A percentile compares a stretch with the other conserved stretches of the same genome.
Conservation (phyloP, 2,329 filamentous ascomycete genomes). For the Colletotrichum filicis region DNA sequence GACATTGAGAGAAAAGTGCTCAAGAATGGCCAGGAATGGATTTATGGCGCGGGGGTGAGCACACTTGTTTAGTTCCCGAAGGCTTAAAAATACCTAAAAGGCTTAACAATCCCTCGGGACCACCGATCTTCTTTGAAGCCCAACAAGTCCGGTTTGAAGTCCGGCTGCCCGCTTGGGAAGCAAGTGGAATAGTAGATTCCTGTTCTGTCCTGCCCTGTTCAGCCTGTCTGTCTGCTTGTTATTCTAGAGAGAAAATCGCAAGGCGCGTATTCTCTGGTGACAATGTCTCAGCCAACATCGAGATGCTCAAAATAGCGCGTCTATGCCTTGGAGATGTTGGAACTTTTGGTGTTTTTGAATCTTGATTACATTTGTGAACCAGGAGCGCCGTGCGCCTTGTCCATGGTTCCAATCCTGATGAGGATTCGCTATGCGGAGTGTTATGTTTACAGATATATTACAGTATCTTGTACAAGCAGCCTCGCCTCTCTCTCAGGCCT, state of each 20-base stretch:
- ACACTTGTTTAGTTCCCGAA: not conserved
- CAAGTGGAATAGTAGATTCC: too few species aligned
- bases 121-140: not conserved
- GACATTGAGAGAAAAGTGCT: not conserved
- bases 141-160: not conserved
- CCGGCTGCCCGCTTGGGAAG: not conserved
- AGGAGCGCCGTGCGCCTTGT: not conserved
- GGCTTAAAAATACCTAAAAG: not conserved
- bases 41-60: not conserved
- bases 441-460: not conserved
- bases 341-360: not conserved
- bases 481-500: not conserved
- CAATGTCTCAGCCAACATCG: not conserved
- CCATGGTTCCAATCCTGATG: not conserved
- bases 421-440: not conserved
- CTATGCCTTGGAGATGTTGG: not conserved
- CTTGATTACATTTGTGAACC: not conserved
- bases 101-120: not conserved
- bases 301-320: not conserved
- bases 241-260: not conserved
- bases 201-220: too few species aligned
- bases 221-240: too few species aligned
- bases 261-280: not conserved
- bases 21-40: not conserved
- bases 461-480: slow-evolving; percentile 4